Evolutionary conservation across 2,329 filamentous ascomycete species (phyloP).

Genomic region (Didymella pomorum): DNA sequence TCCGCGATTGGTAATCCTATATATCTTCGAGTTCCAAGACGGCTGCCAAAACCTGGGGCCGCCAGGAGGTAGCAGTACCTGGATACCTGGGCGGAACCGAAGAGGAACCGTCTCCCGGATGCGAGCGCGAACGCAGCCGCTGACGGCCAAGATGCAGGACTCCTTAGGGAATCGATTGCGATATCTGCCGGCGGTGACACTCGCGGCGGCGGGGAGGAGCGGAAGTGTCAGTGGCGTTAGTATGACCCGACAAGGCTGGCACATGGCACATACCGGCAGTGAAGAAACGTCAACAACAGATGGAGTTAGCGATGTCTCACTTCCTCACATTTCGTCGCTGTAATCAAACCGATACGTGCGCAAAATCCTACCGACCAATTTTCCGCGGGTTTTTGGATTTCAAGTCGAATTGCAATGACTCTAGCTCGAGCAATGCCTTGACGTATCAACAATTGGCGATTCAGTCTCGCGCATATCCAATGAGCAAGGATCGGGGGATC

Average conservation of each 20-base stretch:
- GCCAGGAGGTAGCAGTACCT: constrained; percentile 8
- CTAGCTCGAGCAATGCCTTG: constrained; percentile 4
- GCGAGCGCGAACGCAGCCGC: constrained; percentile 6
- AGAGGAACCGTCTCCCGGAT: constrained; percentile 11
- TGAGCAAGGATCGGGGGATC: constrained; percentile 20
- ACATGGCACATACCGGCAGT: constrained; percentile 19
- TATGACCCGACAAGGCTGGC: constrained; percentile 16
- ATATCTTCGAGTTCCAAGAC: constrained; percentile 4
- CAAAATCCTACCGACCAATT: constrained; percentile 18
- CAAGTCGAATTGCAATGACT: constrained; percentile 14
- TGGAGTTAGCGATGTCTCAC: constrained; percentile 17
- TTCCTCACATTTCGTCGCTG: not conserved
- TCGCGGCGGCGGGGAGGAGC: constrained; percentile 21
- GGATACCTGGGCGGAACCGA: constrained; percentile 14
- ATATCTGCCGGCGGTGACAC: constrained; percentile 13
- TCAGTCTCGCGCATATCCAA: constrained; percentile 20
- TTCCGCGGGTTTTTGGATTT: constrained; percentile 14
- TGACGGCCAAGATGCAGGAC: constrained; percentile 4
- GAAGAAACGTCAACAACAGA: constrained; percentile 3
- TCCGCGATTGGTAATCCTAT: constrained; percentile 10
- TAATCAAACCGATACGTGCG: constrained; percentile 19
- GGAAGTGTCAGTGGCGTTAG: constrained; percentile 16
- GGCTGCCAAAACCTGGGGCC: constrained; percentile 17
- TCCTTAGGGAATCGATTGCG: constrained; percentile 9
- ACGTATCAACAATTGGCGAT: constrained; percentile 14